Evolutionary conservation across 768 basidiomycete genomes (phyloP), one percentile per base, ranked within the genome.

Genomic region (Cyclocybe aegerita): DNA sequence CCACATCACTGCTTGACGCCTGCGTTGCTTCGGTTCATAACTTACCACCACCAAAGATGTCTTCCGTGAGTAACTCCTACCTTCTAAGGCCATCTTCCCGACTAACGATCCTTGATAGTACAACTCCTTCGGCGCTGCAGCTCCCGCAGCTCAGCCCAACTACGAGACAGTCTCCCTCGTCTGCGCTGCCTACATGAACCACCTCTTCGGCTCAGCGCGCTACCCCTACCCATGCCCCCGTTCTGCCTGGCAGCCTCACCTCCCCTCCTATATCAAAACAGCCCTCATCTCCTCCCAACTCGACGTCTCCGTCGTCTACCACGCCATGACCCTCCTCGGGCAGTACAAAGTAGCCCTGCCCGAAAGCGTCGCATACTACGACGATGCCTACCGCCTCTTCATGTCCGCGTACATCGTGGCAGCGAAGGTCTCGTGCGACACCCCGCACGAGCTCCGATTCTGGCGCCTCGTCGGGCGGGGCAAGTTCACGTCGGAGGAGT

Each of bases 381-480:
- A 46, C 29, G 52, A 57, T 9, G 42, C 53, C 0, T 53, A 53
- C 43, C 48, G 48, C 17, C 36, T 57, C 3, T 57, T 57, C 39
- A 39, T 57, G 9, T 39, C 55, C 4, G 46, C 52, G 12, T 57
- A 49, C 44, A 47, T 48, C 40, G 44, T 57, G 23, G 55, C 55
- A 9, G 44, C 52, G 8, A 49, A 53, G 39, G 41, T 46, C 4
- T 17, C 38, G 15, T 36, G 43, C 34, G 37, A 44, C 11, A 30
- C 9, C 7, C 46, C 31, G 10, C 35, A 11, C 7, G 16, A 17
- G 37, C 10, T 39, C 36, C 17, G 1, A n/a, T 48, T 48, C 12
- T 48, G 46, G 46, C 29, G 39, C 15, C n/a, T 10, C 5, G 46
- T 33, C 9, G 46, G 37, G 11, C 4, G 11, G 10, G 9, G 9